Base-by-base conservation (phyloP, 2,329 filamentous ascomycete genomes). In the Pseudogymnoascus sp. region DNA sequence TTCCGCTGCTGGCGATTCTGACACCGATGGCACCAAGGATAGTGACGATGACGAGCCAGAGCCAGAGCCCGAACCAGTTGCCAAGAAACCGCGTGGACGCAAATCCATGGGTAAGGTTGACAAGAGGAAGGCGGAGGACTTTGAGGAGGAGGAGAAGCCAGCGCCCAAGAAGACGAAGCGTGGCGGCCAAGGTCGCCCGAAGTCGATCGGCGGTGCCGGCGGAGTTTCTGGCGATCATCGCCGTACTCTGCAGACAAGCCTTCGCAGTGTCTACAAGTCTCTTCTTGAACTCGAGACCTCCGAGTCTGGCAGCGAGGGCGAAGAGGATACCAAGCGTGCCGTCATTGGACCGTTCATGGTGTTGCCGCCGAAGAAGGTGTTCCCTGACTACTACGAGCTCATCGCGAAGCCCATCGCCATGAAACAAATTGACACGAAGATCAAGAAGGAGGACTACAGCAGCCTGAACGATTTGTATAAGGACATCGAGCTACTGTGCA, bases 311-410 rank as follows among this genome's bases (percentile, higher is more conserved):
- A 81, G 80, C 4, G 82, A 82, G 60, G 78, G 80, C 1, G 76
- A 77, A 43, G 53, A 60, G 33, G 67, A 68, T 18, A 76, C 79
- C 61, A 88, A 87, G 68, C 89, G 92, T 57, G 82, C 91, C 60
- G 90, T 97, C 71, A 97, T 97, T 66, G 91, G 92, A 33, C 93
- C 92, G 0, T 99, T 99, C 74, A 83, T 97, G 74, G 92, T 94
- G 71, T 80, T 97, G 33, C 93, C 93, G 1, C 88, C 91, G 39
- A 95, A 91, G 77, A 87, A 87, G 62, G 86, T 93, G 63, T 99
- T 95, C 71, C 89, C 91, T 25, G 92, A 97, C 72, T 99, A 99
- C 78, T 99, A 97, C 73, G 78, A 93, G 71, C 85, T 97, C 73
- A 99, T 99, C 73, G 84, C 88, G 71, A 88, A 87, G 60, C 94